Evolutionary conservation across 2,329 filamentous ascomycete species (phyloP), one percentile per base, ranked within the genome.

Genomic region (Talaromyces sp.): DNA sequence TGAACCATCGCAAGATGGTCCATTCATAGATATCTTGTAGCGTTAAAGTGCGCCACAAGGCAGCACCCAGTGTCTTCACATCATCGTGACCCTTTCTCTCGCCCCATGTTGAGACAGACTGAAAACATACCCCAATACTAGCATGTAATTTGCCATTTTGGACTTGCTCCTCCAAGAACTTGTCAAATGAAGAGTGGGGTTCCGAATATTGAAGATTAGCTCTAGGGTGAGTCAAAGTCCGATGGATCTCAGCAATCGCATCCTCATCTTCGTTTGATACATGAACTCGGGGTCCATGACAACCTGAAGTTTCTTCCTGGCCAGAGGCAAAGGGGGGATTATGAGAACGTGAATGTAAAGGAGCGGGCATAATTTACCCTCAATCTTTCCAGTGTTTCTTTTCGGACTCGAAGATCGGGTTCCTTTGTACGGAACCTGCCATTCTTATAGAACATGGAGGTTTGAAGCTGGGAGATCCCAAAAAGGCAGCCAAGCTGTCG

Each of bases 51-150:
- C 87, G 87, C 32, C 89, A 65, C 24, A 91, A 76, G 1, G 88
- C 87, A 47, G 86, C 82, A 0, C 87, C 87, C 0, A 91, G 70
- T 0, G 87, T 90, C 58, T 83, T 83, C 17, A 88, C 86, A 58
- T 86, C 84, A 0, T 81, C 80, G 2, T 86, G 77, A 1, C 82
- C 84, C 32, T 80, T 82, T 5, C 83, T 85, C 9, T 83, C 74
- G 11, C 88, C 88, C 70, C 87, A 86, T 16, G 90, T 88, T 0
- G 83, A 89, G 40, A 91, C 76, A 55, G 87, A 80, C 69, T 86
- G 87, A 75, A 86, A 91, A 5, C 89, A 77, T 1, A 91, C 86
- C 2, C 89, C 88, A 4, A 91, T 82, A 63, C 86, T 87, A 69
- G 90, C 90, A 8, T 83, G 80, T 0, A 86, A 87, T 41, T 75